Base-by-base conservation (phyloP, 73 alveolate genomes). In the Paramecium sonneborni region DNA sequence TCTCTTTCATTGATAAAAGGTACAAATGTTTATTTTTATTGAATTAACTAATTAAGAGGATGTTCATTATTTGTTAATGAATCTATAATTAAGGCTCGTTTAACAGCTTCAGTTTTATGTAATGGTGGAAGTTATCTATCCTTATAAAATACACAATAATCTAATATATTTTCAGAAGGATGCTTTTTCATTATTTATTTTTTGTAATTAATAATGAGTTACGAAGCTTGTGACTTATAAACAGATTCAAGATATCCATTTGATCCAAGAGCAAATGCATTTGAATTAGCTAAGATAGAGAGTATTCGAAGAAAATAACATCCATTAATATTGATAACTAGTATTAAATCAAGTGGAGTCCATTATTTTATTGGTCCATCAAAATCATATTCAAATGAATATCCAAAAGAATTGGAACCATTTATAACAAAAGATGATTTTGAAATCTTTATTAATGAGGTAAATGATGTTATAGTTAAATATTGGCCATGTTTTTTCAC, bases 401-500 rank as follows among this genome's bases (percentile, higher is more conserved):
- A 43, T 44, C 90, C 90, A 24, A 11, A 1, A 10, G 72, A 76
- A 20, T 39, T 76, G 9, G 21, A 38, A 37, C 35, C 62, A 14
- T 76, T 37, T 76, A 39, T 76, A 8, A 37, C 39, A 8, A 24
- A 76, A 39, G 88, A 76, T 5, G 88, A 76, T 37, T 76, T 76
- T 39, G 68, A 32, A 37, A 7, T 12, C 38, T 76, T 76, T n/a
- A 76, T 76, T 5, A 34, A 41, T 76, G 88, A 76, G 37, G 88
- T 39, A 32, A 76, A 76, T 76, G 69, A 76, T n/a, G 62, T n/a
- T 0, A 76, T 76, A 12, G 1, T 38, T 37, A 76, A 76, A 76
- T 76, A 76, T 38, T 76, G 88, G 88, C 88, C 88, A 15, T 76
- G 88, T 14, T 39, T 76, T 39, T 76, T 76, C 46, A 76, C 88